These are phyloP conservation scores for Lichtheimia corymbifera DNA, from an alignment of 371 early-diverging fungal genomes.

Conservation along the genomic window DNA sequence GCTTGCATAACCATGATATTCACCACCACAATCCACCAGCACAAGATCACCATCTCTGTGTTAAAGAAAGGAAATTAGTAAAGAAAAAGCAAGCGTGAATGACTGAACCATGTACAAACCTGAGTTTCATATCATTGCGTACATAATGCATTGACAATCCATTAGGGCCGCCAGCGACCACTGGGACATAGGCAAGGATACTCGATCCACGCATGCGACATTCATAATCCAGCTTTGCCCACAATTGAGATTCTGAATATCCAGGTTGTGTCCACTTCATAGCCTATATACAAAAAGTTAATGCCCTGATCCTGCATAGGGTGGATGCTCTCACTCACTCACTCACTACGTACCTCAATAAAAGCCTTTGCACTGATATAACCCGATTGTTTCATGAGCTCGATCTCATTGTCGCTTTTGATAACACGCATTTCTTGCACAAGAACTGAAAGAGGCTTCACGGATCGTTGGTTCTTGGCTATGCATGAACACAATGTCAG, in stretches of 20 bases:
- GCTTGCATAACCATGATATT: conserved; percentile 85
- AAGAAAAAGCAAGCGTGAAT: background rate
- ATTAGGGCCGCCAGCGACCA: conserved; percentile 91
- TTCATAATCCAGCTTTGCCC: conserved; percentile 79
- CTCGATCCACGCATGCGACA: conserved; percentile 69
- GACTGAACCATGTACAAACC: conserved; percentile 27
- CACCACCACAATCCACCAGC: conserved; percentile 92
- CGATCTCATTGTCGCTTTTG: conserved; percentile 78
- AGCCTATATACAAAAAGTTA: conserved; percentile 30
- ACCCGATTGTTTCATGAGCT: conserved; percentile 79
- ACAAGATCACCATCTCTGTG: conserved; percentile 84
- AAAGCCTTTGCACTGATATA: conserved; percentile 80
- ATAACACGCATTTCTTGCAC: conserved; percentile 76
- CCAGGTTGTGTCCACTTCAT: conserved; percentile 74
- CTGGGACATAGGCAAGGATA: conserved; percentile 94
- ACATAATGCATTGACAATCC: conserved; percentile 95
- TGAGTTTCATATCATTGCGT: conserved; percentile 73
- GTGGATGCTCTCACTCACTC: no score
- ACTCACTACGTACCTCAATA: conserved; percentile 43
- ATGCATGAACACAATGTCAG: background rate
- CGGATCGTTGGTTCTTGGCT: conserved; percentile 33
- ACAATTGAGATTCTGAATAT: conserved; percentile 75
- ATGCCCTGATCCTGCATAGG: background rate
- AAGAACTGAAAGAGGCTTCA: conserved; percentile 58
- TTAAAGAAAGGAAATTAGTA: no score